Evolutionary conservation across 768 basidiomycete genomes (phyloP), one percentile per base, ranked within the genome.

Genomic region (Psilocybe azurescens): DNA sequence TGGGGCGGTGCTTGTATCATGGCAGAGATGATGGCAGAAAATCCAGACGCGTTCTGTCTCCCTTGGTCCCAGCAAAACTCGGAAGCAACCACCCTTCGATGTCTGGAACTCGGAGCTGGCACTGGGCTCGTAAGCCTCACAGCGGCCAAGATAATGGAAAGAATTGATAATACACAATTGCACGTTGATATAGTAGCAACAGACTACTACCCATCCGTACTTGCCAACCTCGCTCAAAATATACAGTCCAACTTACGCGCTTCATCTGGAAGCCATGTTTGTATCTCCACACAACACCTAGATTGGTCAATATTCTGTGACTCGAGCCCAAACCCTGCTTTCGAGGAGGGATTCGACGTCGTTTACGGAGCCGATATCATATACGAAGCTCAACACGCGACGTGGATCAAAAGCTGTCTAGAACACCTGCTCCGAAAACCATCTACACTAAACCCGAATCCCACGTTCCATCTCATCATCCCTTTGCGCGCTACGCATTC

Each of bases 1-100:
- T 96, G 94, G 94, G 93, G 93, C 3, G 86, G 89, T 9, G 89
- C 92, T 3, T 93, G 89, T 65, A 85, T 95, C 6, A 80, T 96
- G 58, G 85, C 93, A 0, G 89, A 93, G 70, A 82, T 87, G 75
- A 85, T 95, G 44, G 83, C 83, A 2, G 81, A 87, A 10, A 41
- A 57, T 11, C 62, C 62, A 0, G 69, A 65, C 2, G 64, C 64
- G 29, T 93, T 89, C 68, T 83, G 83, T 8, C 69, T 69, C 50
- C 60, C 59, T 2, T 48, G 39, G 36, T 59, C 55, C 14, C 44
- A 28, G 29, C 7, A 14, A 28, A 48, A 18, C 30, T 11, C 10
- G 36, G 49, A 20, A 30, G 53, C 10, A 2, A 63, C 61, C 4
- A 63, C 61, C 4, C 67, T 86, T 2, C 76, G 86, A 4, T 70